Evolutionary conservation across 2,329 filamentous ascomycete species (phyloP).

Genomic region (Trichoderma citrinoviride): DNA sequence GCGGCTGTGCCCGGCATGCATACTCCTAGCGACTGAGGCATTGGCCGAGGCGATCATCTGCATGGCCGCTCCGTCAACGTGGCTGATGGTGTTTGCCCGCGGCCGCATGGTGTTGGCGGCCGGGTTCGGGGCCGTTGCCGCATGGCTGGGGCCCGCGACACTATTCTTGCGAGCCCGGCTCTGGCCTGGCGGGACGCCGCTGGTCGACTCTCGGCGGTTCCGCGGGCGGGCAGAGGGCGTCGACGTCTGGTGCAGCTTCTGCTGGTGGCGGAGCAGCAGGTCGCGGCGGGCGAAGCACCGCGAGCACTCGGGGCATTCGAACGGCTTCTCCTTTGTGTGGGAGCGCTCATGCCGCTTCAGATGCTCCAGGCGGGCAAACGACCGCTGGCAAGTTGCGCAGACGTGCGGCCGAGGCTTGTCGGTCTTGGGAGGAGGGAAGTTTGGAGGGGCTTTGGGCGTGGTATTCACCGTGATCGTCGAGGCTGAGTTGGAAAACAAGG

Average conservation of each 20-base stretch:
- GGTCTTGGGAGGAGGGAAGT: conserved; percentile 82
- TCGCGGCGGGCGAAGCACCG: conserved; percentile 94
- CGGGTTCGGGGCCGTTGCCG: conserved; percentile 40
- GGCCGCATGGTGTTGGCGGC: conserved; percentile 68
- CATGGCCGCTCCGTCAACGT: conserved; percentile 76
- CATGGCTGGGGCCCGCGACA: conserved; percentile 58
- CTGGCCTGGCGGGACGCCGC: conserved; percentile 62
- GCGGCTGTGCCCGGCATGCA: conserved; percentile 59
- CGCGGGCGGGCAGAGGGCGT: conserved; percentile 83
- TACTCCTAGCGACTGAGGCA: conserved; percentile 49
- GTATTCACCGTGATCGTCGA: conserved; percentile 54
- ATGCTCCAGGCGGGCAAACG: conserved; percentile 92
- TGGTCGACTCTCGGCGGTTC: conserved; percentile 86
- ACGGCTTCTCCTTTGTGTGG: conserved; percentile 99
- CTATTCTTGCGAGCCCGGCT: conserved; percentile 90
- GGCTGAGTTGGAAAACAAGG: conserved; percentile 33
- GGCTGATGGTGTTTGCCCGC: conserved; percentile 92
- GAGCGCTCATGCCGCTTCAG: conserved; percentile 95
- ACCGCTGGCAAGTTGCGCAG: conserved; percentile 85
- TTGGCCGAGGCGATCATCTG: conserved; percentile 66
- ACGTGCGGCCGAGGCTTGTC: conserved; percentile 96
- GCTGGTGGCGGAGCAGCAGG: conserved; percentile 88
- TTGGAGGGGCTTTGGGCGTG: conserved; percentile 37
- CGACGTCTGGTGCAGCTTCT: conserved; percentile 94
- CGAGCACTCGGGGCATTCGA: conserved; percentile 92